Conservation (phyloP, 2,329 filamentous ascomycete species). For the Tricladium varicosporioides region DNA sequence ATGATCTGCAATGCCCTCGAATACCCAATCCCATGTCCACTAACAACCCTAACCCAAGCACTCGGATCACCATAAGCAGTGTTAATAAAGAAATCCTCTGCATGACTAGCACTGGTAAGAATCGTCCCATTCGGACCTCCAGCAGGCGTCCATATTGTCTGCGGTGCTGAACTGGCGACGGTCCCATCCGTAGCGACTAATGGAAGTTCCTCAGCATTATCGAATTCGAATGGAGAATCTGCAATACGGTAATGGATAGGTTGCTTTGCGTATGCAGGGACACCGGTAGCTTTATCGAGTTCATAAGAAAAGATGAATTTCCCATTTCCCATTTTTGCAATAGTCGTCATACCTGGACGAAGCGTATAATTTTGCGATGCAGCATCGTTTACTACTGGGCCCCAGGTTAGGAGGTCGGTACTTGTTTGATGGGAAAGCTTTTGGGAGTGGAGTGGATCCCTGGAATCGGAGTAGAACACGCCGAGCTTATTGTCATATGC, state of each 20-base stretch:
- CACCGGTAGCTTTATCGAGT: neutral
- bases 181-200: slow-evolving; percentile 43
- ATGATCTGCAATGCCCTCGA: slow-evolving; percentile 3
- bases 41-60: neutral
- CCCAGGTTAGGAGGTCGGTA: slow-evolving; percentile 57
- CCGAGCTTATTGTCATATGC: slow-evolving; percentile 56
- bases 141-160: slow-evolving; percentile 49
- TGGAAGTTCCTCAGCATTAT: slow-evolving; percentile 31
- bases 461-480: slow-evolving; percentile 68
- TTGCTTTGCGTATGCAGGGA: slow-evolving; percentile 9
- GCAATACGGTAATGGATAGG: slow-evolving; percentile 53
- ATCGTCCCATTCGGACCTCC: slow-evolving; percentile 49
- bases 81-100: neutral
- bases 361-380: slow-evolving; percentile 56
- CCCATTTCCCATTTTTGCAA: slow-evolving; percentile 49
- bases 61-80: slow-evolving; percentile 32
- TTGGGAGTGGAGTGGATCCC: slow-evolving; percentile 61
- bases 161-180: slow-evolving; percentile 44
- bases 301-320: slow-evolving; percentile 62
- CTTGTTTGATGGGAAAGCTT: slow-evolving; percentile 64
- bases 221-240: slow-evolving; percentile 45
- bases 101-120: neutral
- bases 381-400: slow-evolving; percentile 57
- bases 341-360: slow-evolving; percentile 64
- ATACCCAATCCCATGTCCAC: neutral